These are phyloP conservation scores for Vigna trinervia DNA, from an alignment of 306 rosid species.

Conservation along the genomic window DNA sequence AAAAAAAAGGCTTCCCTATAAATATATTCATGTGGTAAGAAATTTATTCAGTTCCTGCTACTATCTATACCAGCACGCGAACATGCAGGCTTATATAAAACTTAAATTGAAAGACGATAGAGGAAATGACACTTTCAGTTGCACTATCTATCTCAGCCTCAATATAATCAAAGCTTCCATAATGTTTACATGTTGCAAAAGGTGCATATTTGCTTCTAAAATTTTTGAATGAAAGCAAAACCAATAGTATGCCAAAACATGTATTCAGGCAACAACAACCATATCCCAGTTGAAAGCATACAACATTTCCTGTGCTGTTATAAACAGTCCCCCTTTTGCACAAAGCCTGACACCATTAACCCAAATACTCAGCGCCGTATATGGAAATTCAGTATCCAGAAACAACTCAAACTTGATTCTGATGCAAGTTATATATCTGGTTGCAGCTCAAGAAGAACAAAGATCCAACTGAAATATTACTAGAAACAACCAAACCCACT, in stretches of 20 bases:
- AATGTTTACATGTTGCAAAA: constrained; percentile 72
- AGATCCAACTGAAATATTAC: constrained; percentile 30
- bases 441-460: constrained; percentile 34
- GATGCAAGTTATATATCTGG: constrained; percentile 26
- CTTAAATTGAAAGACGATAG: constrained; percentile 62
- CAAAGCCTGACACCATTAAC: constrained; percentile 21
- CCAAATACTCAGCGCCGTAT: not conserved
- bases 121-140: constrained; percentile 63
- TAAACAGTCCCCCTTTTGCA: not conserved
- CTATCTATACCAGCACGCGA: too few relatives aligned
- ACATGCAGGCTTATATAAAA: constrained; percentile 48
- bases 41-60: not conserved
- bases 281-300: constrained; percentile 32
- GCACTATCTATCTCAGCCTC: constrained; percentile 75
- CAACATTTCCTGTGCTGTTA: constrained; percentile 5
- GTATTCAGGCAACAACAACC: constrained; percentile 8
- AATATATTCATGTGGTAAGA: not conserved
- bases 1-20: not conserved
- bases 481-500: not conserved
- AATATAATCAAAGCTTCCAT: constrained; percentile 61
- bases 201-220: constrained; percentile 68
- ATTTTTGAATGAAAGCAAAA: constrained; percentile 50
- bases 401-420: constrained; percentile 26
- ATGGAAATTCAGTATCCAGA: constrained; percentile 14
- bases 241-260: constrained; percentile 7